A percentile compares a stretch with the other conserved stretches of the same genome.
phyloP scores from a whole-genome alignment of 2,329 filamentous ascomycete species.

The Ceratocystiopsis minuta region DNA sequence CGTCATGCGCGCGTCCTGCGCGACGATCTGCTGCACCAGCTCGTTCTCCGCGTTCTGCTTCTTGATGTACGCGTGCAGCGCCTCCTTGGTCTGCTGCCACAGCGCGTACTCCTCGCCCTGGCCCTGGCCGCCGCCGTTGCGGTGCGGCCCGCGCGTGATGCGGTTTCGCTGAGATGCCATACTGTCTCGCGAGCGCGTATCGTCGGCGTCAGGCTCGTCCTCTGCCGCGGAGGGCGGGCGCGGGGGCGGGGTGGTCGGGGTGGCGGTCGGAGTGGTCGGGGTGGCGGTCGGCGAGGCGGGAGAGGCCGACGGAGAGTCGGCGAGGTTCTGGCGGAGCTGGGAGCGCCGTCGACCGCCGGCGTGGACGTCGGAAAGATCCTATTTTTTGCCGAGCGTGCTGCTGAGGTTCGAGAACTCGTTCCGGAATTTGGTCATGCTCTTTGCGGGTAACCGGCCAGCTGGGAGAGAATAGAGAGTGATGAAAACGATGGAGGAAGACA shows the following conservation, averaged over 20 bases:
- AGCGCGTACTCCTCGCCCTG: conserved; percentile 24
- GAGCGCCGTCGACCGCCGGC: too few species aligned
- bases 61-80: conserved; percentile 18
- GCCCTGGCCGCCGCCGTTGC: conserved; percentile 17
- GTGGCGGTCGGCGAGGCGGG: too few species aligned
- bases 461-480: too few species aligned
- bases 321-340: too few species aligned
- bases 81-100: conserved; percentile 23
- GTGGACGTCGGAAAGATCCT: conserved; percentile 6
- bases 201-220: too few species aligned
- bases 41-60: conserved; percentile 23
- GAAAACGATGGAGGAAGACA: too few species aligned
- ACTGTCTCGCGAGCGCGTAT: not conserved
- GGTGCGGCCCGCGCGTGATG: conserved; percentile 15
- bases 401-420: not conserved
- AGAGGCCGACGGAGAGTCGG: too few species aligned
- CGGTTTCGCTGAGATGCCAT: conserved; percentile 14
- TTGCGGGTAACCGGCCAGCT: too few species aligned
- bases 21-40: conserved; percentile 19
- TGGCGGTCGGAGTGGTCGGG: too few species aligned
- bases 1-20: conserved; percentile 21
- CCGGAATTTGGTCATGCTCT: too few species aligned
- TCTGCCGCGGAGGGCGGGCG: too few species aligned
- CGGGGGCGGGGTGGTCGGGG: too few species aligned
- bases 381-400: conserved; percentile 12